These are phyloP conservation scores for Aegilops umbellulata DNA, from an alignment of 176 grass and related monocot species.

Conservation along the genomic window DNA sequence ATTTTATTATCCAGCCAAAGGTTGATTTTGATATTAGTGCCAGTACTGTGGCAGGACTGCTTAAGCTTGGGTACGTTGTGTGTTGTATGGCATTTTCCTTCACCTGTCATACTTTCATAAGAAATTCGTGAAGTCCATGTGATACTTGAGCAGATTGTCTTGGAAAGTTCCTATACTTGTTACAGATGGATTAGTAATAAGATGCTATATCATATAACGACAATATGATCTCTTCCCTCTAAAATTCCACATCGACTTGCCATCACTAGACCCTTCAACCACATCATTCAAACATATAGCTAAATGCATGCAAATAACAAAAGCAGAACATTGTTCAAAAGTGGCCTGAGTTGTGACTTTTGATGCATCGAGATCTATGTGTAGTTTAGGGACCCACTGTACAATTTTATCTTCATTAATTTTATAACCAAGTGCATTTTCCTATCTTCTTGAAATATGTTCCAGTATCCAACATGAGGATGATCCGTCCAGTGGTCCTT, in stretches of 20 bases:
- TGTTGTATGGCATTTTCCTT: neutral
- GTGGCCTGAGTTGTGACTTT: neutral
- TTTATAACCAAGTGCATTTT: neutral
- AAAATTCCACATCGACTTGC: neutral
- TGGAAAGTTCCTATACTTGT: neutral
- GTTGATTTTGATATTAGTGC: slow-evolving; percentile 99
- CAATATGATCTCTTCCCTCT: neutral
- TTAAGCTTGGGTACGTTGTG: slow-evolving; percentile 87
- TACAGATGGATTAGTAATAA: neutral
- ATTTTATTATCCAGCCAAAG: slow-evolving; percentile 98
- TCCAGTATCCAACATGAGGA: neutral
- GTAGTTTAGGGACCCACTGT: neutral
- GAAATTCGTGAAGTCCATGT: neutral
- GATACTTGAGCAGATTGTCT: neutral
- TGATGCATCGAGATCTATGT: neutral
- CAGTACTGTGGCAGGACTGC: slow-evolving; percentile 93
- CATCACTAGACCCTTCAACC: neutral
- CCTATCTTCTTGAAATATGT: neutral
- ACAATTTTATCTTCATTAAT: neutral
- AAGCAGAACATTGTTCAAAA: neutral
- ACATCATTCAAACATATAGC: neutral
- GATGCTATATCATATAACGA: neutral
- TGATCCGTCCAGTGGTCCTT: neutral
- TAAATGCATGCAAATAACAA: neutral
- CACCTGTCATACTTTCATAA: neutral